A percentile compares a stretch with the other conserved stretches of the same genome.
These are phyloP conservation scores for Scenedesmus sp. DNA, from an alignment of 163 green algal genomes.

Conservation along the genomic window DNA sequence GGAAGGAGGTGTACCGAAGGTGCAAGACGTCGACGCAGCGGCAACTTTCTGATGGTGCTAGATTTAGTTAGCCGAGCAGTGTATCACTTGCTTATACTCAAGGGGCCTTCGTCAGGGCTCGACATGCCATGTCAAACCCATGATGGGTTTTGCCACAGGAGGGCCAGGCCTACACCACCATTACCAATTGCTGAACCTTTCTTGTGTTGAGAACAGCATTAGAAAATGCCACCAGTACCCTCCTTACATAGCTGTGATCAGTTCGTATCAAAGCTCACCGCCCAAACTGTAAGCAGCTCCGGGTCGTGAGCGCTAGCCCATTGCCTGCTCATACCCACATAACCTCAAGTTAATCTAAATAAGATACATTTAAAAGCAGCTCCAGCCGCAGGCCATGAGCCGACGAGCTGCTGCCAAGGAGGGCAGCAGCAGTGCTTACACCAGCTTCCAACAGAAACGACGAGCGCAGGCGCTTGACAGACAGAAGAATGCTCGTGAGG, in stretches of 20 bases:
- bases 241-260: background rate
- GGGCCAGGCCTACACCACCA: too few species aligned
- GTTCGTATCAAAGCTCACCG: background rate
- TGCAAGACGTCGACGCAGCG: too few species aligned
- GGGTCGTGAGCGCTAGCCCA: background rate
- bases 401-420: constrained; percentile 18
- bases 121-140: too few species aligned
- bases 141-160: too few species aligned
- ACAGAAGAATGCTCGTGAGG: constrained; percentile 62
- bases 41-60: too few species aligned
- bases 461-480: constrained; percentile 60
- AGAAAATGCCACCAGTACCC: background rate
- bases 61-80: too few species aligned
- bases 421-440: constrained; percentile 5
- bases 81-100: too few species aligned
- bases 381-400: constrained; percentile 4
- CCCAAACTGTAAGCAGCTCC: background rate
- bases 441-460: constrained; percentile 61
- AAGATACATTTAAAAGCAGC: background rate
- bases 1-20: background rate
- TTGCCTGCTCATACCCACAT: background rate
- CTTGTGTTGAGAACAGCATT: too few species aligned
- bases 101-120: too few species aligned
- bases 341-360: background rate
- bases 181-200: too few species aligned